Percentiles rank a stretch among this genome's conserved stretches.
These are phyloP conservation scores for Coemansia aciculifera DNA, from an alignment of 192 early-diverging fungal species.

Conservation along the genomic window DNA sequence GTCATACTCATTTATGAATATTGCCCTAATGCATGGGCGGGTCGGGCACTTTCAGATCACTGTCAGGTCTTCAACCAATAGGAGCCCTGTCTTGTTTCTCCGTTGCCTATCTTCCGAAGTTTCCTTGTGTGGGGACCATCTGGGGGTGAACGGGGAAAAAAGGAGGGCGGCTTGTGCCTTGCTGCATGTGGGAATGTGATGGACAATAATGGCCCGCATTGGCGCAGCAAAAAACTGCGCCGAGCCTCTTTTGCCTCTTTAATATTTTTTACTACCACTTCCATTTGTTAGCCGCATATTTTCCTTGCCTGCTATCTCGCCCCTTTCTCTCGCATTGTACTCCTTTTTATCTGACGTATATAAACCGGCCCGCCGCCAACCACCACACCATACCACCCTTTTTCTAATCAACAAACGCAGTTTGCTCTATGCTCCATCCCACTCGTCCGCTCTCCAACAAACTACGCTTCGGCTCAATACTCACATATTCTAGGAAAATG, in stretches of 20 bases:
- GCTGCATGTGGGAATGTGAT: background rate
- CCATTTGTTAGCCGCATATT: background rate
- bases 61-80: background rate
- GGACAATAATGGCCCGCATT: background rate
- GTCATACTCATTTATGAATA: background rate
- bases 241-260: background rate
- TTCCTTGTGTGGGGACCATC: background rate
- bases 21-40: background rate
- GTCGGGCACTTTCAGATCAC: background rate
- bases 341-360: constrained; percentile 2
- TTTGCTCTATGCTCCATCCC: constrained; percentile 24
- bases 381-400: background rate
- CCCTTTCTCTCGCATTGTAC: background rate
- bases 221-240: background rate
- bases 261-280: background rate
- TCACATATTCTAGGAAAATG: constrained; percentile 25
- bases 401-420: background rate
- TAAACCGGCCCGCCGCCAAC: constrained; percentile 8
- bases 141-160: background rate
- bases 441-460: constrained; percentile 24
- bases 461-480: constrained; percentile 28
- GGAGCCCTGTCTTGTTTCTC: background rate
- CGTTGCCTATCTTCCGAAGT: background rate
- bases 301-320: background rate
- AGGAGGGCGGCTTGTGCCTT: background rate